Base-by-base conservation (phyloP, 2,329 filamentous ascomycete species). In the Cercospora sojina region DNA sequence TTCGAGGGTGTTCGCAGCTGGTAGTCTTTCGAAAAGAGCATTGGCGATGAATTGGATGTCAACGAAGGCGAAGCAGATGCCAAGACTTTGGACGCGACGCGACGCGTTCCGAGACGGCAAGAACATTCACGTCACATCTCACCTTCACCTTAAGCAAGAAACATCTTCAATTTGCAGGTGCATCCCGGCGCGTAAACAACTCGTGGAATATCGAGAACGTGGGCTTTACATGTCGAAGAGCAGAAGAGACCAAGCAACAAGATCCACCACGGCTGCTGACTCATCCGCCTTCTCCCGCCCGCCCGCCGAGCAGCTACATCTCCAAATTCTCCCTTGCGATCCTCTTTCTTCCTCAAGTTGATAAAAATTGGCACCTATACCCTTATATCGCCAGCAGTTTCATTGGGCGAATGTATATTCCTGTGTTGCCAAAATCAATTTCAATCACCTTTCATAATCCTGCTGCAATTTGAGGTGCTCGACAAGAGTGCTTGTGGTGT, bases 291-390 rank as follows among this genome's bases (percentile, higher is more conserved):
- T 23, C 43, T 49, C 43, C 43, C 43, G 43, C 43, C 43, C 43
- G 18, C 43, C 43, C 20, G 43, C 18, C 43, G 20, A 7, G 43
- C 43, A 41, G 35, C 35, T 49, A 49, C 43, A 18, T 49, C 1
- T 49, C 43, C 43, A 49, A 49, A 49, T 49, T 49, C 43, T 49
- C 18, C 43, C 43, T 49, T 25, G 43, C 43, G 7, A 49, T 12
- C 20, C 43, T 49, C 43, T 49, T 49, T 49, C 43, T 49, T 49
- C 43, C 43, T 12, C 8, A 49, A 49, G 43, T 49, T 49, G 43
- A 49, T 49, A 49, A 49, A 38, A 49, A 49, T 47, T 49, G 43
- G 43, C 43, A 49, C 43, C 43, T 49, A 49, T 49, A 49, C 43
- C 43, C 43, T 49, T 49, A 49, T 49, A 49, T 23, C 43, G 20